Evolutionary conservation across 1,284 basidiomycete species (phyloP).

Genomic region (Athelia sp.): DNA sequence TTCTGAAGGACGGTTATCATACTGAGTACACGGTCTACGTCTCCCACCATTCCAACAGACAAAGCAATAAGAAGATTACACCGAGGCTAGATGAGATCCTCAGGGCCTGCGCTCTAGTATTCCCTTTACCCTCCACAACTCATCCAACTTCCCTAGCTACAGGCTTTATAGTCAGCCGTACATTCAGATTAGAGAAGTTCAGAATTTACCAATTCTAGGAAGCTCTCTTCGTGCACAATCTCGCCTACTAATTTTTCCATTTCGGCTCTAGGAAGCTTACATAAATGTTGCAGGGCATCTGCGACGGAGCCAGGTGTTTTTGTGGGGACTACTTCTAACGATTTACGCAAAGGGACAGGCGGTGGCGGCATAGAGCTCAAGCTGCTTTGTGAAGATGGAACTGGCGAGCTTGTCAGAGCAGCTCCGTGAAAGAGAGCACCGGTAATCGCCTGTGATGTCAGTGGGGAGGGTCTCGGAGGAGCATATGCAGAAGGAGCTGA

Average conservation of each 20-base stretch:
- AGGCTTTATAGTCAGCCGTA: neutral
- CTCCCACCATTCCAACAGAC: too few species aligned
- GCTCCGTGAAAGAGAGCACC: neutral
- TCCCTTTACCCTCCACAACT: neutral
- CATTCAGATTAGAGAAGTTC: neutral
- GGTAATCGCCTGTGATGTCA: neutral
- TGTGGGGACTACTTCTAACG: neutral
- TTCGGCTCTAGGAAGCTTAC: neutral
- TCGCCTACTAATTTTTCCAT: neutral
- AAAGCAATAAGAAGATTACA: too few species aligned
- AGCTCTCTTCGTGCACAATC: neutral
- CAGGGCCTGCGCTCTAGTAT: neutral
- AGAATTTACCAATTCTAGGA: neutral
- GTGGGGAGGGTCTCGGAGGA: neutral
- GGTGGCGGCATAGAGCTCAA: neutral
- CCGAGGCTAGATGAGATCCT: too few species aligned
- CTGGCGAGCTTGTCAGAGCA: neutral
- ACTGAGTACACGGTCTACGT: too few species aligned
- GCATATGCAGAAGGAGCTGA: neutral
- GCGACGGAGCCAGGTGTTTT: neutral
- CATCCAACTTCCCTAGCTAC: neutral
- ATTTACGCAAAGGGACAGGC: neutral
- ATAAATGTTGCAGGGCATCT: neutral
- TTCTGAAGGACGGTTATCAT: too few species aligned
- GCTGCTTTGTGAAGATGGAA: neutral